Evolutionary conservation across 805 yeast species (phyloP).

Genomic region (Grigorovia transvaalensis): DNA sequence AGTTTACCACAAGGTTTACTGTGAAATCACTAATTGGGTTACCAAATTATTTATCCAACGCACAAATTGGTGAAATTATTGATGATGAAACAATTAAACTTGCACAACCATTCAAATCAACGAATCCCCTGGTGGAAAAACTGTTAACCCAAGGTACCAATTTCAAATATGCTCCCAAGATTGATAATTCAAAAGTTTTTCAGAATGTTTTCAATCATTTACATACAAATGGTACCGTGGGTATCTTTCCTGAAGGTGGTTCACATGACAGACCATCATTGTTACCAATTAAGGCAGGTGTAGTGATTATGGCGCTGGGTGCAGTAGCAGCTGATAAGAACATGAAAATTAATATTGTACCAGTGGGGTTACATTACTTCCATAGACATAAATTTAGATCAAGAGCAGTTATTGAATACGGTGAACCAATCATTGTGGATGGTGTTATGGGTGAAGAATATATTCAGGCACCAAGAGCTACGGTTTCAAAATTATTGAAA

Average conservation of each 20-base stretch:
- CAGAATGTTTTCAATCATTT: constrained; percentile 74
- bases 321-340: constrained; percentile 71
- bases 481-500: constrained; percentile 63
- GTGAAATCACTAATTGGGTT: constrained; percentile 60
- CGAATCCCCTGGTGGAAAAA: constrained; percentile 32
- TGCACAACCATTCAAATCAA: constrained; percentile 56
- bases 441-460: constrained; percentile 54
- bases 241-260: constrained; percentile 97
- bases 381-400: constrained; percentile 90
- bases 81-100: constrained; percentile 64
- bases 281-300: constrained; percentile 92
- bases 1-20: constrained; percentile 53
- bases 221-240: constrained; percentile 68
- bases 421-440: constrained; percentile 67
- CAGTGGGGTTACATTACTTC: constrained; percentile 94
- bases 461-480: constrained; percentile 55
- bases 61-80: constrained; percentile 53
- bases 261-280: constrained; percentile 91
- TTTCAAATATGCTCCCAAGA: constrained; percentile 67
- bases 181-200: constrained; percentile 77
- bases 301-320: constrained; percentile 94
- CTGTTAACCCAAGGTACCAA: constrained; percentile 46
- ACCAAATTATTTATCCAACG: constrained; percentile 68
- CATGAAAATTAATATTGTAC: constrained; percentile 75
- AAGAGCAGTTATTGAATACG: constrained; percentile 88